Percentiles rank a stretch among this genome's conserved stretches.
Conservation (phyloP, 1,284 basidiomycete species). For the Cryptococcus sp. region DNA sequence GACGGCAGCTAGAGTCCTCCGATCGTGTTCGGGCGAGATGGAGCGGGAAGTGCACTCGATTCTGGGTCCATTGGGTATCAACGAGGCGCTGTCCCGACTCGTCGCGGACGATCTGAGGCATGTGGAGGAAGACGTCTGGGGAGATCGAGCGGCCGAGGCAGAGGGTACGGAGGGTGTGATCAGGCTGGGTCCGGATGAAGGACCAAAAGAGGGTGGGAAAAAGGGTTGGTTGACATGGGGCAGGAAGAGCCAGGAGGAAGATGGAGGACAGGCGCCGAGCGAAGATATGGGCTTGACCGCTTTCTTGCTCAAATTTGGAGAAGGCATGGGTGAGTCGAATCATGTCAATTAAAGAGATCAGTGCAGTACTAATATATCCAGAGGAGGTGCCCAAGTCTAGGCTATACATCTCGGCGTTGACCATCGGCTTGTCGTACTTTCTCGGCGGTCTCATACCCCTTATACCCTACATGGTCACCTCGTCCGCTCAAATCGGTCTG, state of each 20-base stretch:
- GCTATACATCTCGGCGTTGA: slow-evolving; percentile 78
- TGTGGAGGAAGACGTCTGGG: slow-evolving; percentile 53
- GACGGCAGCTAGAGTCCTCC: slow-evolving; percentile 72
- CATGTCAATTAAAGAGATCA: too few relatives aligned
- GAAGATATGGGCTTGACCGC: slow-evolving; percentile 62
- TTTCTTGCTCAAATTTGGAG: slow-evolving; percentile 88
- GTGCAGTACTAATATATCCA: slow-evolving; percentile 30
- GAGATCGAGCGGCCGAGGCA: slow-evolving; percentile 10
- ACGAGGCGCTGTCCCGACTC: slow-evolving; percentile 68
- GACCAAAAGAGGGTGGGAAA: not conserved
- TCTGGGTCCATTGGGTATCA: slow-evolving; percentile 81
- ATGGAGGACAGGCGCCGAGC: slow-evolving; percentile 54
- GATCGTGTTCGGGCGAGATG: slow-evolving; percentile 88
- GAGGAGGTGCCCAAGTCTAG: slow-evolving; percentile 72
- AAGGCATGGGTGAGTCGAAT: slow-evolving; percentile 63
- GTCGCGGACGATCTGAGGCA: slow-evolving; percentile 70
- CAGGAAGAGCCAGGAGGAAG: slow-evolving; percentile 14
- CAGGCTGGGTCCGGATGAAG: not conserved
- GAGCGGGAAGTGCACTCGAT: slow-evolving; percentile 88
- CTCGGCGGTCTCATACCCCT: slow-evolving; percentile 79
- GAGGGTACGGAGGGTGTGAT: slow-evolving; percentile 11
- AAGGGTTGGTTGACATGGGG: not conserved
- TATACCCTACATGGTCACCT: slow-evolving; percentile 83
- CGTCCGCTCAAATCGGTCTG: slow-evolving; percentile 47
- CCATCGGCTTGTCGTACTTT: slow-evolving; percentile 78